Evolutionary conservation across 1,139 yeast genomes (phyloP).

Genomic region (Sugiyamaella novakii): DNA sequence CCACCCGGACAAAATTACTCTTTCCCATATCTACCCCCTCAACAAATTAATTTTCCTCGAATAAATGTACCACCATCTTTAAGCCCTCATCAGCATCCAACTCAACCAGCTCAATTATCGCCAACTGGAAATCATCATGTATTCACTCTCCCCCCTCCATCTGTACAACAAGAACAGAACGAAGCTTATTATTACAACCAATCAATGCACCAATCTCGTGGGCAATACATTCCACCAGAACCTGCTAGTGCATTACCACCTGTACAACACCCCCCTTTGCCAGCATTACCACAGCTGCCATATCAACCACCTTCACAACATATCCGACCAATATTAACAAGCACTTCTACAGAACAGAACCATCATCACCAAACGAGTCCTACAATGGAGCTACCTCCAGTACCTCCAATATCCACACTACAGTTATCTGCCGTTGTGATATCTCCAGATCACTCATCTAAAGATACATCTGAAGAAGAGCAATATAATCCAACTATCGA

Average conservation of each 20-base stretch:
- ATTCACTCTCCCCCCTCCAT: constrained; percentile 28
- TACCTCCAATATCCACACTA: neutral
- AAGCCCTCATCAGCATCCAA: constrained; percentile 16
- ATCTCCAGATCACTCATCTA: too few relatives aligned
- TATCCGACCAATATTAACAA: constrained; percentile 1
- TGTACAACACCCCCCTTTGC: constrained; percentile 9
- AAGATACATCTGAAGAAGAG: constrained; percentile 1
- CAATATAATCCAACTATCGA: constrained; percentile 1
- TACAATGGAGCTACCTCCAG: neutral
- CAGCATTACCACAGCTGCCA: constrained; percentile 19
- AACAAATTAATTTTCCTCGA: neutral
- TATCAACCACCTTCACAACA: constrained; percentile 14
- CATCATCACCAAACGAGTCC: constrained; percentile 1
- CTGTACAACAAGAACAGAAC: constrained; percentile 1
- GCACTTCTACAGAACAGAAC: neutral
- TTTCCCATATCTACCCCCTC: too few relatives aligned
- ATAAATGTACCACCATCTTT: constrained; percentile 1
- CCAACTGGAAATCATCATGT: constrained; percentile 23
- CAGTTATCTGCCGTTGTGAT: too few relatives aligned
- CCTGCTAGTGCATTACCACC: constrained; percentile 2
- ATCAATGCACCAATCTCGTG: neutral
- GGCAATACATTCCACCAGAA: neutral
- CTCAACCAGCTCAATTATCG: constrained; percentile 22
- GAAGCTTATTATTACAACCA: neutral
- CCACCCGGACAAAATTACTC: constrained; percentile 8